Base-by-base conservation (phyloP, 2,329 filamentous ascomycete genomes). In the Arthroderma uncinatum region DNA sequence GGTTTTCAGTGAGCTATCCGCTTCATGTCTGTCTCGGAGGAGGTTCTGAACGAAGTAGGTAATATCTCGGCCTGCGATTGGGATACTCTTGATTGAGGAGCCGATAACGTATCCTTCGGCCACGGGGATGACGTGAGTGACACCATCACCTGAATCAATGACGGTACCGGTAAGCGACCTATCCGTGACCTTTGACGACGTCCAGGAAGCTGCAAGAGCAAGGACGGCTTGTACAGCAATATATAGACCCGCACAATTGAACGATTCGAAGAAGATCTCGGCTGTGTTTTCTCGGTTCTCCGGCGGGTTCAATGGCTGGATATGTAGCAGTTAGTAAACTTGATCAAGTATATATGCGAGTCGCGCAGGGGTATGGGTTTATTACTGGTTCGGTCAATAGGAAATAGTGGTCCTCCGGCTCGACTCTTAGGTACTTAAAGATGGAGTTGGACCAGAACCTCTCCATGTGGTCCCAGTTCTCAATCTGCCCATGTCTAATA, bases 381-480 rank as follows among this genome's bases (percentile, higher is more conserved):
- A 55, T 84, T 81, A 95, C 91, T 59, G 93, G 93, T 72, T 98
- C 93, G 60, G 93, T 98, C 59, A 98, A 84, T 61, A 98, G 84
- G 74, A 98, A 98, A 78, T 95, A 91, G 74, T 98, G 93, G 71
- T 98, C 93, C 76, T 98, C 93, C 30, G 93, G 93, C 76, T 98
- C 93, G 64, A 98, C 93, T 66, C 93, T 84, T 55, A 98, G 82
- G 70, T 98, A 98, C 74, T 98, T 98, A 83, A 98, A 98, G 76
- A 98, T 98, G 62, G 93, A 98, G 78, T 97, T 97, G 64, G 94
- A 97, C 93, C 93, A 98, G 78, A 97, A 98, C 62, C 93, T 86
- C 74, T 98, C 93, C 93, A 98, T 98, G 68, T 96, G 89, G 75
- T 98, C 93, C 93, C 93, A 98, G 71, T 98, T 97, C 77, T 98